Percentiles rank a stretch among this genome's conserved stretches.
Conservation (phyloP, 2,329 filamentous ascomycete species). For the Paecilomyces niveus region DNA sequence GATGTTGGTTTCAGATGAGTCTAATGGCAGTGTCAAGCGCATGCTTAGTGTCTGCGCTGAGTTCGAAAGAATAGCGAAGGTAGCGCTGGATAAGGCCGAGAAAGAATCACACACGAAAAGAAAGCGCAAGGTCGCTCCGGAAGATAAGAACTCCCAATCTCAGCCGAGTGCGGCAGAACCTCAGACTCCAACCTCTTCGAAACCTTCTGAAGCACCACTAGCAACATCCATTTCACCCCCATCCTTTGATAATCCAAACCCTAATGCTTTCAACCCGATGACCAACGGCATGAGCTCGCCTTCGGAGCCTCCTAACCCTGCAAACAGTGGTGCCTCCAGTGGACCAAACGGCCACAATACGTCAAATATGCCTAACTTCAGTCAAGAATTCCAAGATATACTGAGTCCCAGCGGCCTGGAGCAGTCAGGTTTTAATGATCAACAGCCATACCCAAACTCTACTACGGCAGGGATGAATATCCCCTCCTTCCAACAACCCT, state of each 20-base stretch:
- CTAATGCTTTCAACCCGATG: slow-evolving; percentile 9
- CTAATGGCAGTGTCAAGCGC: slow-evolving; percentile 82
- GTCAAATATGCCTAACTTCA: slow-evolving; percentile 20
- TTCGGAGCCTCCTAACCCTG: slow-evolving; percentile 15
- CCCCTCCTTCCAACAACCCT: slow-evolving; percentile 66
- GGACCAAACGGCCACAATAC: slow-evolving; percentile 17
- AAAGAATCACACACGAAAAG: slow-evolving; percentile 71
- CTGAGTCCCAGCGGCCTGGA: slow-evolving; percentile 28
- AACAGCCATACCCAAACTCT: slow-evolving; percentile 20
- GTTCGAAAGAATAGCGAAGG: slow-evolving; percentile 87
- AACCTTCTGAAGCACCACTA: slow-evolving; percentile 14
- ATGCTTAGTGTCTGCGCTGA: slow-evolving; percentile 95
- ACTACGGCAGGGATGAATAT: slow-evolving; percentile 25
- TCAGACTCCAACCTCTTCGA: slow-evolving; percentile 17
- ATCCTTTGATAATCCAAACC: slow-evolving; percentile 12
- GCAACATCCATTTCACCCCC: slow-evolving; percentile 17
- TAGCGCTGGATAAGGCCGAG: slow-evolving; percentile 85
- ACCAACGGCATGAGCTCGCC: slow-evolving; percentile 16
- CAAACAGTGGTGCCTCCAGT: slow-evolving; percentile 13
- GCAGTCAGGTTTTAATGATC: slow-evolving; percentile 24
- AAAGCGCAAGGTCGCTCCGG: slow-evolving; percentile 72
- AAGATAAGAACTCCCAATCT: slow-evolving; percentile 19
- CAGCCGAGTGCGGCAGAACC: slow-evolving; percentile 8
- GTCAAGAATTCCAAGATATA: slow-evolving; percentile 31
- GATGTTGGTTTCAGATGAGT: slow-evolving; percentile 80